Evolutionary conservation across 2,329 filamentous ascomycete genomes (phyloP).

Genomic region (Phyllosticta citribraziliensis): DNA sequence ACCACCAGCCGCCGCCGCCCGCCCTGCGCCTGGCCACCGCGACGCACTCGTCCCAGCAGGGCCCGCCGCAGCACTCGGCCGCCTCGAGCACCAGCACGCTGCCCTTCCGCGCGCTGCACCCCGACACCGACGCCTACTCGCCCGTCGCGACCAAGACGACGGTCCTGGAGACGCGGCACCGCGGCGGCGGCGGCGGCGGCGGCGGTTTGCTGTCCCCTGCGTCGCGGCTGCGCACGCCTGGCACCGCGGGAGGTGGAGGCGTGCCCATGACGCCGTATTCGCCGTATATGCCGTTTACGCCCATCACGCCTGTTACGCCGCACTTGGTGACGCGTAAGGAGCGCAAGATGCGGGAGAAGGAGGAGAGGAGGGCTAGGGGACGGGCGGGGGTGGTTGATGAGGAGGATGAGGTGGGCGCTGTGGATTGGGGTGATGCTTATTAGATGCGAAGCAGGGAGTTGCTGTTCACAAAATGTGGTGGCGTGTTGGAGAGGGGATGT

Average conservation of each 20-base stretch:
- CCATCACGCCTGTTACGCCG: constrained; percentile 67
- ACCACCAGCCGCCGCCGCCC: constrained; percentile 12
- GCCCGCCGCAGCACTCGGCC: constrained; percentile 3
- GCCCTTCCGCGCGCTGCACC: constrained; percentile 25
- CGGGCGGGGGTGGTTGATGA: constrained; percentile 39
- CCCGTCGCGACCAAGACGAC: constrained; percentile 32
- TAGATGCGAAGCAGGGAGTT: background rate
- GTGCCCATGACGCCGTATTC: constrained; percentile 62
- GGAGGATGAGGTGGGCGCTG: constrained; percentile 21
- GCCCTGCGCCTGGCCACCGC: constrained; percentile 6
- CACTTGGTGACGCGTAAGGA: constrained; percentile 61
- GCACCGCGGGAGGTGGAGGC: constrained; percentile 32
- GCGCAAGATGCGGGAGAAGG: constrained; percentile 56
- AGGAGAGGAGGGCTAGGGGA: constrained; percentile 43
- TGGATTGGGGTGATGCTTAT: constrained; percentile 9
- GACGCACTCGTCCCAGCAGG: constrained; percentile 9
- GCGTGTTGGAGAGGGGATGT: too few relatives aligned
- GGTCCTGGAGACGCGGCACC: constrained; percentile 24
- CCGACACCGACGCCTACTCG: constrained; percentile 17
- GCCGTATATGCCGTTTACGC: constrained; percentile 71
- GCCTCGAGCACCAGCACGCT: constrained; percentile 18
- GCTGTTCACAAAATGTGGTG: too few relatives aligned
- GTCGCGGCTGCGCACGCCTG: constrained; percentile 38
- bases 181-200: background rate
- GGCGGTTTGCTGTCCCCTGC: constrained; percentile 9